phyloP scores from a whole-genome alignment of 129 eudicot genomes.

The Pittosporum tobira region DNA sequence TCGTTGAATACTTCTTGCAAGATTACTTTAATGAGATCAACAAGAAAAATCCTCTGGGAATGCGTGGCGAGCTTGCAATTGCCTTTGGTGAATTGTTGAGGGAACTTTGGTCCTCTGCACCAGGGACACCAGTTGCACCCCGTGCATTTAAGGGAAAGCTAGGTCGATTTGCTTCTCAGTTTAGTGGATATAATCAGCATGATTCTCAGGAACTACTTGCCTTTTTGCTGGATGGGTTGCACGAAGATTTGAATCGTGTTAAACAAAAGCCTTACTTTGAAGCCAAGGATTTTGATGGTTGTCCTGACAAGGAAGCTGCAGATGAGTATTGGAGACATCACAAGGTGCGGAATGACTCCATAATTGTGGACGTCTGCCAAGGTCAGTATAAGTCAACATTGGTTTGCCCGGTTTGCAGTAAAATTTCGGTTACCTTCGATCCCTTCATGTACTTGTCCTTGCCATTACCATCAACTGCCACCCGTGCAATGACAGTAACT shows the following conservation, averaged over 20 bases:
- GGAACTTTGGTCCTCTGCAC: conserved; percentile 10
- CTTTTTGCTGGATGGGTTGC: conserved; percentile 12
- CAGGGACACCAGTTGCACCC: conserved; percentile 11
- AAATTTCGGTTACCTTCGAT: conserved; percentile 88
- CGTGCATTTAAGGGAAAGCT: conserved; percentile 10
- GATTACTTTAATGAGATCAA: conserved; percentile 84
- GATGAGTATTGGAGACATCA: conserved; percentile 11
- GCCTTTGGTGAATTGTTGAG: conserved; percentile 9
- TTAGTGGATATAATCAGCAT: conserved; percentile 10
- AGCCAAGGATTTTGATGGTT: conserved; percentile 7
- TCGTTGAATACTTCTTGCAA: conserved; percentile 76
- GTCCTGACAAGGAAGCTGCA: conserved; percentile 8
- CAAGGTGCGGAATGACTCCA: conserved; percentile 7
- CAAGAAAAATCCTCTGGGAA: conserved; percentile 86
- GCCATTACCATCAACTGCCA: conserved; percentile 89
- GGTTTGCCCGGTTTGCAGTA: conserved; percentile 84
- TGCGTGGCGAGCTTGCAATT: conserved; percentile 25
- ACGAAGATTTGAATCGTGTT: conserved; percentile 14
- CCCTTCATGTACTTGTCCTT: conserved; percentile 95
- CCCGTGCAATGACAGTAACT: conserved; percentile 83
- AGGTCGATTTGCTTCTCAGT: conserved; percentile 9
- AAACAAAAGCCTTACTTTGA: conserved; percentile 5
- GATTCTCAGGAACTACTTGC: conserved; percentile 17
- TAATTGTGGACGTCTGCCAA: conserved; percentile 9
- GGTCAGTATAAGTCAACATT: conserved; percentile 91